These are phyloP conservation scores for Nicotiana obtusifolia DNA, from an alignment of 257 asterid species.

Conservation along the genomic window DNA sequence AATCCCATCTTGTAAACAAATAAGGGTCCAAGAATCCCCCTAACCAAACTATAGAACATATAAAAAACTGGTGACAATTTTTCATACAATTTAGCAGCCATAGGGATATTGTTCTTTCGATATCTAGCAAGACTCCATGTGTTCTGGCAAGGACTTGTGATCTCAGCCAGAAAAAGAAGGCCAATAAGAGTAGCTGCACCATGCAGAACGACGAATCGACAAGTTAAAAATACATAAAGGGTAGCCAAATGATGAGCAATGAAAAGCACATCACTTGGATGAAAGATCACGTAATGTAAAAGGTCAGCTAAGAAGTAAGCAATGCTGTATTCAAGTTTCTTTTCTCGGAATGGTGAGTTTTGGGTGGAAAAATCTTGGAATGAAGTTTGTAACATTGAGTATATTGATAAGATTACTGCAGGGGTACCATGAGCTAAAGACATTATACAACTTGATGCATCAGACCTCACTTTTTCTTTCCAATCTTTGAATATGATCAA, in stretches of 20 bases:
- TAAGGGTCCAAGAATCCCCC: constrained; percentile 67
- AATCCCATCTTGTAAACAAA: constrained; percentile 39
- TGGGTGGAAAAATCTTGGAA: constrained; percentile 26
- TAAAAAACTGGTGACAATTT: constrained; percentile 56
- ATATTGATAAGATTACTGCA: constrained; percentile 39
- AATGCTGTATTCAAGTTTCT: constrained; percentile 59
- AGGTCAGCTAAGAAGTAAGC: constrained; percentile 63
- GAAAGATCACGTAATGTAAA: constrained; percentile 45
- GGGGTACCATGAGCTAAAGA: constrained; percentile 61
- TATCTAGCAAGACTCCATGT: constrained; percentile 63
- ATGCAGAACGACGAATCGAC: constrained; percentile 46
- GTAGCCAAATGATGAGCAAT: constrained; percentile 70
- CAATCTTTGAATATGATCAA: constrained; percentile 47
- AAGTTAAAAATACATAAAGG: constrained; percentile 58
- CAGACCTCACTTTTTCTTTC: constrained; percentile 34
- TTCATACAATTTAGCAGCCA: constrained; percentile 40
- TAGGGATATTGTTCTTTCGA: constrained; percentile 32
- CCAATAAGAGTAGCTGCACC: constrained; percentile 59
- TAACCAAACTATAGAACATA: constrained; percentile 44
- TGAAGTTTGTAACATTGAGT: constrained; percentile 25
- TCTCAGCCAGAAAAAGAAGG: constrained; percentile 61
- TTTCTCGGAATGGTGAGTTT: constrained; percentile 44
- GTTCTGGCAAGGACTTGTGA: constrained; percentile 64
- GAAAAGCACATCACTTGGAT: constrained; percentile 52
- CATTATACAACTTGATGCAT: constrained; percentile 70